These are phyloP conservation scores for Solanum corneliomulleri DNA, from an alignment of 257 asterid genomes.

Conservation along the genomic window DNA sequence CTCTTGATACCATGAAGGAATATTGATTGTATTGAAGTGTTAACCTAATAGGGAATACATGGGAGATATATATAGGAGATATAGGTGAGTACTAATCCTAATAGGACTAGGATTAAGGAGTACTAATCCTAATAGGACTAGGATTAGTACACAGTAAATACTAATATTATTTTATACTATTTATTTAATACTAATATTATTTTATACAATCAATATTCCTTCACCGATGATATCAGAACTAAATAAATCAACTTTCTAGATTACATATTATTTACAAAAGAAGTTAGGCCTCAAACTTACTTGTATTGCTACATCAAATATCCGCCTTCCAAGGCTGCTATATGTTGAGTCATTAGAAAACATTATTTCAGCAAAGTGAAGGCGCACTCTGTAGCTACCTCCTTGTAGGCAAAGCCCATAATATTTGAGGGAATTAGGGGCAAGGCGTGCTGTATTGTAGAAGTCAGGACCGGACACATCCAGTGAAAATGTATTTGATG, in stretches of 20 bases:
- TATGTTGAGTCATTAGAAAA: slow-evolving; percentile 36
- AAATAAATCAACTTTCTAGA: neutral
- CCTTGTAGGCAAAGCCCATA: slow-evolving; percentile 64
- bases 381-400: slow-evolving; percentile 88
- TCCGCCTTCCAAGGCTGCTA: slow-evolving; percentile 65
- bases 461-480: slow-evolving; percentile 16
- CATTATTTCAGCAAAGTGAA: slow-evolving; percentile 84
- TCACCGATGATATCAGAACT: neutral
- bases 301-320: slow-evolving; percentile 84
- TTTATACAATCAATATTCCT: too few species aligned
- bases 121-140: too few species aligned
- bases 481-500: slow-evolving; percentile 18
- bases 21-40: too few species aligned
- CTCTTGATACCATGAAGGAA: too few species aligned
- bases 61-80: too few species aligned
- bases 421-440: slow-evolving; percentile 66
- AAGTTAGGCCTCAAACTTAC: slow-evolving; percentile 24
- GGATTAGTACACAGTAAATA: too few species aligned
- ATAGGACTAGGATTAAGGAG: too few species aligned
- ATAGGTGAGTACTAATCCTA: too few species aligned
- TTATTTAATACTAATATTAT: too few species aligned
- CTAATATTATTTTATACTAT: too few species aligned
- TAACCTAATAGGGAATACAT: too few species aligned
- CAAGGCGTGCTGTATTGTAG: slow-evolving; percentile 65
- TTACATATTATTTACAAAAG: neutral